phyloP scores from a whole-genome alignment of 2,329 filamentous ascomycete genomes.

The Monosporascus sp. region DNA sequence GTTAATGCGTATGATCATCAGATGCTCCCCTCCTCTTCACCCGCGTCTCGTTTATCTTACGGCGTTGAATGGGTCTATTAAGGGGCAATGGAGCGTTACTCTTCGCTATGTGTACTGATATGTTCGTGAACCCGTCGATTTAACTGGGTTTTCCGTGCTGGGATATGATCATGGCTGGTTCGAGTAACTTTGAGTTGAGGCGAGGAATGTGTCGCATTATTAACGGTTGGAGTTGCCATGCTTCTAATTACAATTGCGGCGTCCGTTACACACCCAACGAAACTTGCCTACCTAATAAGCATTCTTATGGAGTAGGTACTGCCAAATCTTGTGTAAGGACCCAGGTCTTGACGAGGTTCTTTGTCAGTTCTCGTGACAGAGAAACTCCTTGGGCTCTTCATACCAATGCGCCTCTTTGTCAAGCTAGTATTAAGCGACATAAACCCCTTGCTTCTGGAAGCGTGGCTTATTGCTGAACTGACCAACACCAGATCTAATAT shows the following conservation, averaged over 20 bases:
- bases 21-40: background rate
- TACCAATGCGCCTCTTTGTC: background rate
- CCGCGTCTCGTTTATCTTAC: background rate
- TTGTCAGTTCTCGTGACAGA: background rate
- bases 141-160: too few species aligned
- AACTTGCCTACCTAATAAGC: background rate
- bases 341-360: background rate
- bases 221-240: background rate
- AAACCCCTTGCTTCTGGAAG: background rate
- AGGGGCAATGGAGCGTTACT: background rate
- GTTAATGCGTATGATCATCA: background rate
- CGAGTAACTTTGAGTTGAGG: background rate
- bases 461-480: background rate
- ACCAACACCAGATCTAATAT: background rate
- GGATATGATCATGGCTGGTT: background rate
- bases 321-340: too few species aligned
- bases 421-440: too few species aligned
- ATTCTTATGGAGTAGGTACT: too few species aligned
- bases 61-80: background rate
- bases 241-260: background rate
- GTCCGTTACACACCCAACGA: background rate
- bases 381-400: background rate
- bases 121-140: too few species aligned
- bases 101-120: background rate
- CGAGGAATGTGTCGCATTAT: background rate